phyloP scores from a whole-genome alignment of 345 rosid genomes.

The Acer yangbiense region DNA sequence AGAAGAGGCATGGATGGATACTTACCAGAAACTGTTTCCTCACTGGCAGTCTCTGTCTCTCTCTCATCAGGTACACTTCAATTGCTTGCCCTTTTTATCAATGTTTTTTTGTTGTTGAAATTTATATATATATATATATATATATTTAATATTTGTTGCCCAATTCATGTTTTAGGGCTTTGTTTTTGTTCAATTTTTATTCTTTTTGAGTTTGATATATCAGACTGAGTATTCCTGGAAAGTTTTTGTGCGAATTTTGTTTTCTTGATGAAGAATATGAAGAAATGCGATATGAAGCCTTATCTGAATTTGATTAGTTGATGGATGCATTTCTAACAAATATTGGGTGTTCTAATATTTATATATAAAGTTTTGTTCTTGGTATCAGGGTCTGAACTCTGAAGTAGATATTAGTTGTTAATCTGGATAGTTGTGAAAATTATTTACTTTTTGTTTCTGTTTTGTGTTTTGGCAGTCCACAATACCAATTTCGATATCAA shows the following conservation, averaged over 20 bases:
- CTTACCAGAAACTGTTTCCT: constrained; percentile 51
- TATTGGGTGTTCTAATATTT: not conserved
- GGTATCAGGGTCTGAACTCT: not conserved
- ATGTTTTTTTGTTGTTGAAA: not conserved
- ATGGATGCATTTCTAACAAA: not conserved
- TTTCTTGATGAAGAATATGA: not conserved
- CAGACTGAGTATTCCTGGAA: not conserved
- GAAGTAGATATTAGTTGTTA: not conserved
- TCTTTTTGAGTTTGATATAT: not conserved
- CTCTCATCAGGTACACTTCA: constrained; percentile 49
- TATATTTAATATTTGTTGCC: not conserved
- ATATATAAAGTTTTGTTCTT: not conserved
- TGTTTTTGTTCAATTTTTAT: not conserved
- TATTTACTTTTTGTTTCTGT: not conserved
- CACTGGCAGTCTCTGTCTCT: constrained; percentile 55
- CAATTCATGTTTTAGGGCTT: not conserved
- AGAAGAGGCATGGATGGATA: constrained; percentile 63
- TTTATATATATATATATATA: not conserved
- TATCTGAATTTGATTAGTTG: too few species aligned
- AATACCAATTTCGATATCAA: constrained; percentile 72
- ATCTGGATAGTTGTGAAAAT: not conserved
- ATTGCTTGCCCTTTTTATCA: not conserved
- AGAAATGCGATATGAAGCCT: not conserved
- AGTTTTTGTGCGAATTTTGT: not conserved
- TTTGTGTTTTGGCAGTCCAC: constrained; percentile 41